A percentile compares a stretch with the other conserved stretches of the same genome.
Conservation (phyloP, 169 alveolate species). For the Ichthyophthirius multifiliis region DNA sequence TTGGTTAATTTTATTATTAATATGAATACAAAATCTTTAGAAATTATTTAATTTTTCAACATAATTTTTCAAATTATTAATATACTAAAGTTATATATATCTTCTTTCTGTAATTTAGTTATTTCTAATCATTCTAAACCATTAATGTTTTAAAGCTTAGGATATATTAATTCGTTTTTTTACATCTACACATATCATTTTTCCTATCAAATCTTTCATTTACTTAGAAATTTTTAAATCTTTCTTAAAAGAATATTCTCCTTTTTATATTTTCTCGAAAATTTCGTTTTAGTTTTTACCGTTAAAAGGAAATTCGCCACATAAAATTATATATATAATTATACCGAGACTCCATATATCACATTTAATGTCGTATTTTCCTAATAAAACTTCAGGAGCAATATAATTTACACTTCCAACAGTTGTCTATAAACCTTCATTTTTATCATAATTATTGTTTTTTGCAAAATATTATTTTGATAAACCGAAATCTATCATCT, state of each 20-base stretch:
- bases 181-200: constrained; percentile 44
- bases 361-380: constrained; percentile 57
- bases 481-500: constrained; percentile 31
- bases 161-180: constrained; percentile 49
- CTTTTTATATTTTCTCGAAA: constrained; percentile 32
- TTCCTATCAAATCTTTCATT: constrained; percentile 64
- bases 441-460: background rate
- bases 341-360: constrained; percentile 76
- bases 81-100: background rate
- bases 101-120: background rate
- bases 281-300: constrained; percentile 59
- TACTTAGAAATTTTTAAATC: constrained; percentile 45
- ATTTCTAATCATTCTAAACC: constrained; percentile 35
- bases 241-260: constrained; percentile 37
- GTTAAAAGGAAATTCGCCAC: constrained; percentile 67
- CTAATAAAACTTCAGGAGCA: constrained; percentile 55
- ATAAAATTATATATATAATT: constrained; percentile 54
- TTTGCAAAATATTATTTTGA: background rate
- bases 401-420: constrained; percentile 37
- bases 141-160: constrained; percentile 61
- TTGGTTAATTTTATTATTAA: background rate
- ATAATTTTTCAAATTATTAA: background rate
- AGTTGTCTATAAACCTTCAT: background rate
- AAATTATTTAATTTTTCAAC: background rate
- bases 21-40: background rate